A percentile compares a stretch with the other conserved stretches of the same genome.
phyloP scores from a whole-genome alignment of 2,329 filamentous ascomycete genomes.

The Diaporthe sp. region DNA sequence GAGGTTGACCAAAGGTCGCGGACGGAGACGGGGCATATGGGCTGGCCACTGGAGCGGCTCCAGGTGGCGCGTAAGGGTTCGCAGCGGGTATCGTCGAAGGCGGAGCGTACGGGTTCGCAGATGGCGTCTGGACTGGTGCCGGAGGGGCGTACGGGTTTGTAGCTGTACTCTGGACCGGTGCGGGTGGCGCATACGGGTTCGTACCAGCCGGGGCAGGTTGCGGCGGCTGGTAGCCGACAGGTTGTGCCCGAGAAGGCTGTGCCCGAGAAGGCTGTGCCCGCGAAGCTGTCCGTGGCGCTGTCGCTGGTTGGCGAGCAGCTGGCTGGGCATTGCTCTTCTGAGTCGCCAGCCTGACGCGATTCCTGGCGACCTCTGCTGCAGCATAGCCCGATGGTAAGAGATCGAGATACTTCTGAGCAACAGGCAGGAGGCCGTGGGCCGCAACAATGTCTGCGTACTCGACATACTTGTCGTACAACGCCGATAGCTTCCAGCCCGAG shows the following conservation, averaged over 20 bases:
- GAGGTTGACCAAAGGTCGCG: conserved; percentile 35
- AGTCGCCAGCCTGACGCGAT: conserved; percentile 86
- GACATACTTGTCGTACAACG: conserved; percentile 92
- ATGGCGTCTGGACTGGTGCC: conserved; percentile 40
- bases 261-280: conserved; percentile 52
- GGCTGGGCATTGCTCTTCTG: conserved; percentile 60
- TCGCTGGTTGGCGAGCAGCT: conserved; percentile 44
- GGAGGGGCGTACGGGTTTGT: conserved; percentile 30
- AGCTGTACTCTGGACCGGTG: conserved; percentile 23
- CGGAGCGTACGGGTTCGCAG: conserved; percentile 47
- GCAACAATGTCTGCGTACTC: conserved; percentile 97
- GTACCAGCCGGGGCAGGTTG: conserved; percentile 46
- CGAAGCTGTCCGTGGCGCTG: conserved; percentile 43
- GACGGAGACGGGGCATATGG: conserved; percentile 49
- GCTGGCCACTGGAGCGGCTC: conserved; percentile 41
- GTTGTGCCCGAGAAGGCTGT: conserved; percentile 55
- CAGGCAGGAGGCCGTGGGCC: conserved; percentile 84
- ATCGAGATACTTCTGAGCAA: conserved; percentile 91
- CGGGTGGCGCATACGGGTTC: conserved; percentile 48
- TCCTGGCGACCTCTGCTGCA: conserved; percentile 86
- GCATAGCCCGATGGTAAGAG: conserved; percentile 86
- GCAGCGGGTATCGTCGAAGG: conserved; percentile 34
- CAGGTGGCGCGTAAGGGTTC: conserved; percentile 44
- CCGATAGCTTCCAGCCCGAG: conserved; percentile 87
- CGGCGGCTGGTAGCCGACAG: conserved; percentile 60